phyloP scores from a whole-genome alignment of 352 stramenopile genomes.

The Pseudoperonospora humuli region DNA sequence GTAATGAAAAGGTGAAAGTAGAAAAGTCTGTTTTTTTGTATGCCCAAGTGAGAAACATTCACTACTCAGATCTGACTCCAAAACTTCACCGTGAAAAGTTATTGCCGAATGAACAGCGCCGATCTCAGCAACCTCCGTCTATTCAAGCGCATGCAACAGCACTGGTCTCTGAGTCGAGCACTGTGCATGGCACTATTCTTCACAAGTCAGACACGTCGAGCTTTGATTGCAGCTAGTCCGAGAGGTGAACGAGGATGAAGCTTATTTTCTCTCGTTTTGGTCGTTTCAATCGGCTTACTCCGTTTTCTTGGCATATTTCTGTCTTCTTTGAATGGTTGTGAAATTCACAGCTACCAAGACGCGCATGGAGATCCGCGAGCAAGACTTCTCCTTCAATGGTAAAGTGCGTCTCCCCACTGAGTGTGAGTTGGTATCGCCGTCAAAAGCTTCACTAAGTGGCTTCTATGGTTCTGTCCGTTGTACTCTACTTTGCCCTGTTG shows the following conservation, averaged over 20 bases:
- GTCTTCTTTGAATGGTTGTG: slow-evolving; percentile 1
- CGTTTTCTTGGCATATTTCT: slow-evolving; percentile 2
- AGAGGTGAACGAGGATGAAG: slow-evolving; percentile 10
- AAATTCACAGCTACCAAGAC: slow-evolving; percentile 17
- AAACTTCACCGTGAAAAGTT: slow-evolving; percentile 8
- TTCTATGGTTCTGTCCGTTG: slow-evolving; percentile 3
- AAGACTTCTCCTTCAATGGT: slow-evolving; percentile 67
- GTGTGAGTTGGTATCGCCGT: slow-evolving; percentile 9
- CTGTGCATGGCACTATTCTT: slow-evolving; percentile 28
- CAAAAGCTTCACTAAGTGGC: slow-evolving; percentile 15
- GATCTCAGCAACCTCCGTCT: slow-evolving; percentile 5
- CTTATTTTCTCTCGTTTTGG: slow-evolving; percentile 7
- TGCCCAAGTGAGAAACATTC: slow-evolving; percentile 13
- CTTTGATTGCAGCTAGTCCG: slow-evolving; percentile 17
- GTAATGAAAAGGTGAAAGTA: too few species aligned
- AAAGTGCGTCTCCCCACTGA: slow-evolving; percentile 1
- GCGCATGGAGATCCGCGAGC: slow-evolving; percentile 50
- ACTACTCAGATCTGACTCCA: slow-evolving; percentile 15
- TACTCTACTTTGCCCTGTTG: neutral
- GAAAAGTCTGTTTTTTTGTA: too few species aligned
- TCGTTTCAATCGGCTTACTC: slow-evolving; percentile 16
- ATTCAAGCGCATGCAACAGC: slow-evolving; percentile 9
- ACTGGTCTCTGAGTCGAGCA: slow-evolving; percentile 10
- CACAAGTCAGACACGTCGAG: slow-evolving; percentile 17
- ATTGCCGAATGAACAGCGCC: neutral